Percentiles rank a stretch among this genome's conserved stretches.
These are phyloP conservation scores for Tuber indicum DNA, from an alignment of 495 filamentous ascomycete species.

Conservation along the genomic window DNA sequence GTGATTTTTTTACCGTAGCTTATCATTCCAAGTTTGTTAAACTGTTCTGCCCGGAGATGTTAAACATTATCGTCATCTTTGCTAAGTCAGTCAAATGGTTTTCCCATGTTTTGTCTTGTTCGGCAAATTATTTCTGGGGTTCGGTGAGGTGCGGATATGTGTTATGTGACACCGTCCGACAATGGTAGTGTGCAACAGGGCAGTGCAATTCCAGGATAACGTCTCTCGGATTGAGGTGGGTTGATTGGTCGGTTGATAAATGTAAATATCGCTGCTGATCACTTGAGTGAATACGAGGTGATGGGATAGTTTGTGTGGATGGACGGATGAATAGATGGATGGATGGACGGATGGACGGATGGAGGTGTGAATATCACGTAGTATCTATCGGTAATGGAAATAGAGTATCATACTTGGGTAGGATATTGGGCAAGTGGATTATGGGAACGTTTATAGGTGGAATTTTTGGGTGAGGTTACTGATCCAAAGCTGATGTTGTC, in stretches of 20 bases:
- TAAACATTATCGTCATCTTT: background rate
- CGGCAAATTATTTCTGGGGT: background rate
- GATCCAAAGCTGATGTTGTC: background rate
- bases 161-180: background rate
- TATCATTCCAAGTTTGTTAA: background rate
- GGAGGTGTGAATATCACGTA: background rate
- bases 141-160: background rate
- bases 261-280: background rate
- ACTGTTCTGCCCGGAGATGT: background rate
- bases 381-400: background rate
- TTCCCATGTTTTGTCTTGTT: background rate
- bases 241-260: background rate
- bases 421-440: background rate
- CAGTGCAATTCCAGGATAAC: background rate
- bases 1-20: background rate
- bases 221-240: background rate
- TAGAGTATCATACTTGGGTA: background rate
- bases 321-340: background rate
- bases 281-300: background rate
- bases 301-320: background rate
- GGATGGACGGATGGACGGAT: no score
- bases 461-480: background rate
- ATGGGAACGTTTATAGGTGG: background rate
- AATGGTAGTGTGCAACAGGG: background rate
- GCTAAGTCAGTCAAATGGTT: background rate